Evolutionary conservation across 2,329 filamentous ascomycete genomes (phyloP).

Genomic region (Piedraia hortae): DNA sequence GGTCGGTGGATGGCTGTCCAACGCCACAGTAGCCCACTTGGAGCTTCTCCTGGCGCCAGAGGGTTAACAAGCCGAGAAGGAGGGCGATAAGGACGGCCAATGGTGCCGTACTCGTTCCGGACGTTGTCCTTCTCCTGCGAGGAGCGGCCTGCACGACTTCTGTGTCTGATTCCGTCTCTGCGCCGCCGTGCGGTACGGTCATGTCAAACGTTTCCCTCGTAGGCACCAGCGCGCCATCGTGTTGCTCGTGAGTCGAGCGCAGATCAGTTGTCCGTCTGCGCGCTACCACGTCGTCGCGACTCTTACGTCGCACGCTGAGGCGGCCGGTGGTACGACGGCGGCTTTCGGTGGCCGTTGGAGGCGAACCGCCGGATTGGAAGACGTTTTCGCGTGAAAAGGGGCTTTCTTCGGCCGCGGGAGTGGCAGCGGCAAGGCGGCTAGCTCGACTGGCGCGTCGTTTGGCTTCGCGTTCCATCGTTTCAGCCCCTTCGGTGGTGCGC

Average conservation of each 20-base stretch:
- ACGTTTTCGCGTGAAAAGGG: constrained; percentile 78
- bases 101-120: constrained; percentile 30
- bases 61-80: constrained; percentile 43
- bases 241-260: constrained; percentile 20
- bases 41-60: constrained; percentile 90
- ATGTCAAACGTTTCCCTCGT: constrained; percentile 32
- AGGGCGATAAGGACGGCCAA: constrained; percentile 44
- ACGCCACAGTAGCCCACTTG: constrained; percentile 84
- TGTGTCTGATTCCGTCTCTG: constrained; percentile 33
- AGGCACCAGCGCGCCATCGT: constrained; percentile 25
- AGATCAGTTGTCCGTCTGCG: constrained; percentile 18
- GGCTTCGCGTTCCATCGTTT: constrained; percentile 7
- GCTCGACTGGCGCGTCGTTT: constrained; percentile 10
- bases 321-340: too few species aligned
- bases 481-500: constrained; percentile 19
- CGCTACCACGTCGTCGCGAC: constrained; percentile 11
- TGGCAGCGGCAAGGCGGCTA: constrained; percentile 6
- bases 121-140: too few species aligned
- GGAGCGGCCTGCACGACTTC: constrained; percentile 25
- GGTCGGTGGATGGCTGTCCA: constrained; percentile 30
- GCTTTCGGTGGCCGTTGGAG: constrained; percentile 17
- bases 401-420: constrained; percentile 17
- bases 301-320: constrained; percentile 16
- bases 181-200: constrained; percentile 20
- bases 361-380: constrained; percentile 31